Base-by-base conservation (phyloP, 306 rosid genomes). In the Sindora glabra region DNA sequence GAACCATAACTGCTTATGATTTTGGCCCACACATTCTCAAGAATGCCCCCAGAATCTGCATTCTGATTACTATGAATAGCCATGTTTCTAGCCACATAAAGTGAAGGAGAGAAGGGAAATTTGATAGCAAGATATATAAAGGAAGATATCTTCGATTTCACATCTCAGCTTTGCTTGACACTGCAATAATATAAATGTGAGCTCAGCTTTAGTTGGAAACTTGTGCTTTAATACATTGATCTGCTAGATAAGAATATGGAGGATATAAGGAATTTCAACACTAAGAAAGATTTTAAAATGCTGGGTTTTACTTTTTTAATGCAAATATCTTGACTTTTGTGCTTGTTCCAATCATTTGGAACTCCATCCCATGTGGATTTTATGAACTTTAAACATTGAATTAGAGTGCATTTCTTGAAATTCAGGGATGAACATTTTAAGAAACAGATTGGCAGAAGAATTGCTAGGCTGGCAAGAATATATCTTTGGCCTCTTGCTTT, bases 1-100 rank as follows among this genome's bases (percentile, higher is more conserved):
- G 55, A 76, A 42, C 73, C 58, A 15, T 29, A 4, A 9, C 39
- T 79, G 67, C 78, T 74, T 41, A 69, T 87, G 56, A 77, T 79
- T 33, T 78, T 85, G 2, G 96, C 92, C 98, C 98, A 91, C 3
- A 85, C 86, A 48, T 81, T 81, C 87, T 91, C 98, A 26, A 91
- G 82, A 70, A 83, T 77, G 27, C 83, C 86, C 59, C 73, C 88
- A 47, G 81, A 62, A 70, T 44, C 42, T 25, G 80, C 68, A 70
- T 26, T 17, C 10, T 82, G 49, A 62, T 68, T 74, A 52, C 33
- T 55, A 53, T 76, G 80, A 19, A 64, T 64, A 22, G 71, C 79
- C 96, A 83, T 89, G 44, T 50, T 64, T 55, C 24, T 22, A 48
- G 11, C 50, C 60, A 67, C 13, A 14, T 23, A 15, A 59, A 60